Evolutionary conservation across 2,329 filamentous ascomycete species (phyloP).

Genomic region (Fusarium sp.): DNA sequence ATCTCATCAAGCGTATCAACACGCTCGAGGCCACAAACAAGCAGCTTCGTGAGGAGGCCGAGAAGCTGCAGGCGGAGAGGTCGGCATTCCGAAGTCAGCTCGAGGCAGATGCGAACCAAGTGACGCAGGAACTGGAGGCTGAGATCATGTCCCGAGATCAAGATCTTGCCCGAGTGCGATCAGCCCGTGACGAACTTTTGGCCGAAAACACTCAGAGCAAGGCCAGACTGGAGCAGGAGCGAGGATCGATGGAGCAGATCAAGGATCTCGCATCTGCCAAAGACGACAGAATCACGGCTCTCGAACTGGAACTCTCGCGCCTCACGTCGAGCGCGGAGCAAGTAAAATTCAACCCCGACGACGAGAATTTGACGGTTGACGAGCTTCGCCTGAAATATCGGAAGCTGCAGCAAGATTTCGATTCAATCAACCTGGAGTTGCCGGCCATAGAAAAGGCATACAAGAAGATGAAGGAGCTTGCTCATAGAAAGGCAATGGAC

Average conservation of each 20-base stretch:
- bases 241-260: slow-evolving; percentile 75
- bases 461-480: slow-evolving; percentile 87
- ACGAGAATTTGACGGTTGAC: slow-evolving; percentile 73
- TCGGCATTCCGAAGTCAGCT: slow-evolving; percentile 84
- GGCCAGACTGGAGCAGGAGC: slow-evolving; percentile 81
- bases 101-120: slow-evolving; percentile 80
- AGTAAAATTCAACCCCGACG: slow-evolving; percentile 57
- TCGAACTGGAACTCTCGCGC: slow-evolving; percentile 86
- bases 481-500: slow-evolving; percentile 88
- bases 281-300: slow-evolving; percentile 81
- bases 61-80: slow-evolving; percentile 86
- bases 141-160: slow-evolving; percentile 84
- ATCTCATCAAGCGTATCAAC: slow-evolving; percentile 92
- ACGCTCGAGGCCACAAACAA: slow-evolving; percentile 90
- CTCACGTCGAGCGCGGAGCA: slow-evolving; percentile 65
- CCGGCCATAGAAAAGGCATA: slow-evolving; percentile 91
- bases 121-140: slow-evolving; percentile 82
- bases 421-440: slow-evolving; percentile 87
- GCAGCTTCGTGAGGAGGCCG: slow-evolving; percentile 84
- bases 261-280: slow-evolving; percentile 84
- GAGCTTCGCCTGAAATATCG: slow-evolving; percentile 80
- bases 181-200: slow-evolving; percentile 84
- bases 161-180: slow-evolving; percentile 87
- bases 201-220: slow-evolving; percentile 86
- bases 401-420: slow-evolving; percentile 82